These are phyloP conservation scores for Colletotrichum theobromicola DNA, from an alignment of 2,329 filamentous ascomycete genomes.

Conservation along the genomic window DNA sequence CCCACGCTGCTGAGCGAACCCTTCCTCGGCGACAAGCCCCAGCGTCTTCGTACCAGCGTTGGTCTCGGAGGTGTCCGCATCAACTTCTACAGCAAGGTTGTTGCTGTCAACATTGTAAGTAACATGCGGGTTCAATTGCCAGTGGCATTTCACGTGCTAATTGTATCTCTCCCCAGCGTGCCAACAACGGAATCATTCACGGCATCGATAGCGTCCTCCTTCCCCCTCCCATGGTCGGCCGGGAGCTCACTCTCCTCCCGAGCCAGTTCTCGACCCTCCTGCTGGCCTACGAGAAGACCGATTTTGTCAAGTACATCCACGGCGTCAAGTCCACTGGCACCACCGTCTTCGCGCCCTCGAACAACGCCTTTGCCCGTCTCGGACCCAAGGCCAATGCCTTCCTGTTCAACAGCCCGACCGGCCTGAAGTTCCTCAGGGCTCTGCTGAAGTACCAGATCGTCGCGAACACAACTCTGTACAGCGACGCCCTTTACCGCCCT, in stretches of 20 bases:
- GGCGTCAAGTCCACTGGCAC: slow-evolving; percentile 63
- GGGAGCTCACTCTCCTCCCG: slow-evolving; percentile 68
- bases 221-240: slow-evolving; percentile 70
- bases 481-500: slow-evolving; percentile 75
- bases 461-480: slow-evolving; percentile 78
- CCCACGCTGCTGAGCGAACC: slow-evolving; percentile 69
- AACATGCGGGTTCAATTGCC: accelerated
- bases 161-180: slow-evolving; percentile 44
- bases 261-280: slow-evolving; percentile 79
- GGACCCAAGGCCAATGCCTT: slow-evolving; percentile 79
- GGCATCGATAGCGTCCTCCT: slow-evolving; percentile 76
- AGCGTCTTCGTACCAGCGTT: slow-evolving; percentile 75
- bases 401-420: slow-evolving; percentile 75
- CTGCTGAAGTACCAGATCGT: slow-evolving; percentile 82
- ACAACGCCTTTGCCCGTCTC: slow-evolving; percentile 79
- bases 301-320: slow-evolving; percentile 67
- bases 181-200: slow-evolving; percentile 83
- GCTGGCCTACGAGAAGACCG: slow-evolving; percentile 76
- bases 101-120: slow-evolving; percentile 72
- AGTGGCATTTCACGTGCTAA: neutral
- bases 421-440: slow-evolving; percentile 77
- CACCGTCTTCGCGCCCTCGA: slow-evolving; percentile 83
- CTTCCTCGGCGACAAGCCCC: slow-evolving; percentile 67
- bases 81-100: slow-evolving; percentile 78
- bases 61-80: slow-evolving; percentile 68